Conservation (phyloP, 768 basidiomycete species). For the Lactarius sanguifluus region DNA sequence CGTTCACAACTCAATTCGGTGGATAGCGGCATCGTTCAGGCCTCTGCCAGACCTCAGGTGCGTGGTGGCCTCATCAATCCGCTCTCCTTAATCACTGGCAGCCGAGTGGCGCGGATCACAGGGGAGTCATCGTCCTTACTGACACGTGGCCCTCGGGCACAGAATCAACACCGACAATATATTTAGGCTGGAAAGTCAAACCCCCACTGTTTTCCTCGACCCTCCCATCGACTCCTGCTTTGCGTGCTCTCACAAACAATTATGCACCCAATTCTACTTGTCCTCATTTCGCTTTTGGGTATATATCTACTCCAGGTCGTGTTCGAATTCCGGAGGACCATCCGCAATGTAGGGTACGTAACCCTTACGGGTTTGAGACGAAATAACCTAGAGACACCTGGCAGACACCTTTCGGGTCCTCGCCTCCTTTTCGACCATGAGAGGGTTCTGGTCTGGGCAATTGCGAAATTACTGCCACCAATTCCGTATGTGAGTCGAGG, state of each 20-base stretch:
- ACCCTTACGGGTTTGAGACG: not conserved
- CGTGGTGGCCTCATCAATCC: not conserved
- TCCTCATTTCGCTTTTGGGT: not conserved
- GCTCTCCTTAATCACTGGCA: not conserved
- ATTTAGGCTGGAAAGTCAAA: too few relatives aligned
- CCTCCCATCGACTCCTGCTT: not conserved
- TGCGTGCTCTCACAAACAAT: not conserved
- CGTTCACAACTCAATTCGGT: too few relatives aligned
- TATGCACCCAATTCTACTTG: not conserved
- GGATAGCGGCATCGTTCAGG: too few relatives aligned
- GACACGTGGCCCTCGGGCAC: too few relatives aligned
- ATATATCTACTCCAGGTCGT: not conserved
- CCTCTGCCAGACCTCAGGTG: not conserved
- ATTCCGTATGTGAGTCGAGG: not conserved
- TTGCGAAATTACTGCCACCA: not conserved
- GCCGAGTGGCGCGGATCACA: not conserved
- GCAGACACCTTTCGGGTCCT: constrained; percentile 13
- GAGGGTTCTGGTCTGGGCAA: not conserved
- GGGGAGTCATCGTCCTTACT: too few relatives aligned
- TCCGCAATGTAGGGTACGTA: not conserved
- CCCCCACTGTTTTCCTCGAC: too few relatives aligned
- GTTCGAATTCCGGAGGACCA: constrained; percentile 11
- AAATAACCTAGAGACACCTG: not conserved
- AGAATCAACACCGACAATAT: too few relatives aligned
- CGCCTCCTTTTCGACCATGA: constrained; percentile 3